Evolutionary conservation across 306 rosid genomes (phyloP).

Genomic region (Cyamopsis tetragonoloba): DNA sequence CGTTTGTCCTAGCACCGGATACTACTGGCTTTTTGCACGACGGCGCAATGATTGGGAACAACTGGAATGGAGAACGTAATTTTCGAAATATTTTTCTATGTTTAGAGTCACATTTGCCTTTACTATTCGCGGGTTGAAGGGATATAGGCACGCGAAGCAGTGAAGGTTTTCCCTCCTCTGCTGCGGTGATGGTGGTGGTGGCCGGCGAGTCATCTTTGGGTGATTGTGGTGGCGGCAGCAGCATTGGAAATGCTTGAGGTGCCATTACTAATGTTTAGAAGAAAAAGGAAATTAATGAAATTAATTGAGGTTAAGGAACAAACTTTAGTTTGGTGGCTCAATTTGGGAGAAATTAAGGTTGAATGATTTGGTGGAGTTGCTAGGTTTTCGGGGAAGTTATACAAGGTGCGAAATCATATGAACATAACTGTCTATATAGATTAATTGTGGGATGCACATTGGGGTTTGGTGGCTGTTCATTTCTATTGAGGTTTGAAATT

Average conservation of each 20-base stretch:
- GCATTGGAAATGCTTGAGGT: background rate
- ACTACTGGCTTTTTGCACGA: slow-evolving; percentile 48
- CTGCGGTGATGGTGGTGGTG: background rate
- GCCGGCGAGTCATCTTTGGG: background rate
- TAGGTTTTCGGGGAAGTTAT: background rate
- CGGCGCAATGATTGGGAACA: slow-evolving; percentile 70
- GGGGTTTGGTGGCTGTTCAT: slow-evolving; percentile 10
- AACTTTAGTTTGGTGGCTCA: background rate
- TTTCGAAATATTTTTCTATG: slow-evolving; percentile 36
- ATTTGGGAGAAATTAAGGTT: slow-evolving; percentile 8
- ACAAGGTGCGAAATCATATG: slow-evolving; percentile 6
- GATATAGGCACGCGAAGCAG: slow-evolving; percentile 18
- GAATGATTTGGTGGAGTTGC: background rate
- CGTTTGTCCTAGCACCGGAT: slow-evolving; percentile 22
- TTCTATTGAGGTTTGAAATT: slow-evolving; percentile 1
- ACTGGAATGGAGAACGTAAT: slow-evolving; percentile 50
- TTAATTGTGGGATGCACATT: slow-evolving; percentile 38
- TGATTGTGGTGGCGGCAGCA: background rate
- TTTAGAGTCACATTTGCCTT: slow-evolving; percentile 28
- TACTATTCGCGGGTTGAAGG: slow-evolving; percentile 61
- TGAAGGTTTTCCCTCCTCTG: background rate
- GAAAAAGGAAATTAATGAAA: no score
- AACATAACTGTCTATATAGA: slow-evolving; percentile 22
- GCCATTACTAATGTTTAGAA: slow-evolving; percentile 16
- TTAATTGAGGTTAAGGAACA: background rate